Base-by-base conservation (phyloP, 352 stramenopile species). In the Lagenidium sp. region DNA sequence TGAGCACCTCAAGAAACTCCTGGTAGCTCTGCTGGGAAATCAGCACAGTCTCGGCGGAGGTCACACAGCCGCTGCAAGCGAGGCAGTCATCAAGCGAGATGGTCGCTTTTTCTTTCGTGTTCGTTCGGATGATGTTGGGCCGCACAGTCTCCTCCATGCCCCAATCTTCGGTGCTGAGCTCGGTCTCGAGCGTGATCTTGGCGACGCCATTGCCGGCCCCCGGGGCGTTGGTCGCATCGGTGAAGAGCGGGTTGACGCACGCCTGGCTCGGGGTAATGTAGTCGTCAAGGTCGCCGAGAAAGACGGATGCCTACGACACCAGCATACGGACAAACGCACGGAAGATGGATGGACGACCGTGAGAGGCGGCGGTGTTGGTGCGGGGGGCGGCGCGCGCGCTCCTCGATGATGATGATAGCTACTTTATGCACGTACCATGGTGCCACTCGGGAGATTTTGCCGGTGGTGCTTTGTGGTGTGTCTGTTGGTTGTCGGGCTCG, bases 21-120 rank as follows among this genome's bases (percentile, higher is more conserved):
- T 88, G 68, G 32, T 65, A 93, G 63, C 96, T 97, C 58, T 97
- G 91, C 55, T 98, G 85, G 38, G 95, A 95, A 62, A 99, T 92
- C 11, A 99, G 68, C n/a, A 99, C 93, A n/a, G 94, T 95, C 73
- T 99, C 95, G 2, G 95, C 93, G n/a, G 94, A 98, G 42, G 95
- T 99, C 38, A 99, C 92, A 57, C 95, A 99, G 42, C 95, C 95
- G 20, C 82, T 97, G 70, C 95, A 99, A 1, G 95, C 95, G 30
- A 99, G 85, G 52, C 95, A 99, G 68, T 99, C 95, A 29, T 95
- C 89, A 19, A 98, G 78, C 37, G 92, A 97, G 35, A 98, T 94
- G 7, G 83, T 95, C 6, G 90, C 90, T 39, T 94, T 93, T 55
- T 95, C 72, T 44, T 84, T 57, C 28, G 56, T 63, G 7, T 58